Base-by-base conservation (phyloP, 2,329 filamentous ascomycete genomes). In the Diaporthe capsici region DNA sequence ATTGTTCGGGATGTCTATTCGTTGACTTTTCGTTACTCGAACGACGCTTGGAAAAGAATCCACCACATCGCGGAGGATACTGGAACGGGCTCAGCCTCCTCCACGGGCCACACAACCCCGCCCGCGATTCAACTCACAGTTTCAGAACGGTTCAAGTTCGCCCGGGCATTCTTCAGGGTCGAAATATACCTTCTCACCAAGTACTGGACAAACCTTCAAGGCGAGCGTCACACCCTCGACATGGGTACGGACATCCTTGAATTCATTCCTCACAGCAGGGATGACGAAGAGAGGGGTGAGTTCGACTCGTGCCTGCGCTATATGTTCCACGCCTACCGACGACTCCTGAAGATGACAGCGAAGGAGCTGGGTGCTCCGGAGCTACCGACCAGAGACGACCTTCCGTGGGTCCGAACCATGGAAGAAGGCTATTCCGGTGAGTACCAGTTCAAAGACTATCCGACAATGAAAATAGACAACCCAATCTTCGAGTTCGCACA, bases 291-390 rank as follows among this genome's bases (percentile, higher is more conserved):
- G 20, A 65, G 34, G n/a, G 6, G 2, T 10, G 0, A 37, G 17
- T 73, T 65, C 37, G 71, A 65, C 8, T 73, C 71, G 1, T 73
- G 71, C 17, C n/a, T 73, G 12, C 71, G 71, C 6, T 73, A 65
- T 20, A 73, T 73, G 3, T 73, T 73, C 49, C n/a, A 65, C 49
- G 58, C 71, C 2, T 37, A 57, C 58, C 47, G 71, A 22, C 10
- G n/a, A 7, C n/a, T 47, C 34, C 3, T 73, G 25, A 61, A 44
- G 4, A 25, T 34, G 17, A 51, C 49, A 6, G 71, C 71, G 4
- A 28, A 25, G 5, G 49, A 28, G 9, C 3, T 73, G 6, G n/a
- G 28, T 4, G 47, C n/a, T 0, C 20, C 58, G 1, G 58, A 73
- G 49, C 39, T 73, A 3, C 71, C 71, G 39, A 12, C 25, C 8